Evolutionary conservation across 225 moss, liverwort and hornwort genomes (phyloP).

Genomic region (Takakia lepidozioides): DNA sequence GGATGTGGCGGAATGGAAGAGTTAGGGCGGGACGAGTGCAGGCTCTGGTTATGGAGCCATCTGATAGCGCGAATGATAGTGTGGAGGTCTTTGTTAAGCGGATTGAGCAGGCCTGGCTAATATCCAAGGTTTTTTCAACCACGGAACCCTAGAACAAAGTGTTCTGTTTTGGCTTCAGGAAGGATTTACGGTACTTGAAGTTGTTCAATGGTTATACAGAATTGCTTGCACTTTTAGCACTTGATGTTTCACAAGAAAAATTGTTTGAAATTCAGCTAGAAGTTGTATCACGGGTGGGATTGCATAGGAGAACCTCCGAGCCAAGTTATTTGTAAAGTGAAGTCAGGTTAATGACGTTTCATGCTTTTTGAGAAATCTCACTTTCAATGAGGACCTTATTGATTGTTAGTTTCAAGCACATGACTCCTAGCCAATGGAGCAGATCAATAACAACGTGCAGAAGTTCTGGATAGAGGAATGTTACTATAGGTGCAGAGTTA

Average conservation of each 20-base stretch:
- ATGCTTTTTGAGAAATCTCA: too few relatives aligned
- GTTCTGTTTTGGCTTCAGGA: too few relatives aligned
- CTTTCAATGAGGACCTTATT: too few relatives aligned
- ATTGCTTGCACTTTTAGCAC: not conserved
- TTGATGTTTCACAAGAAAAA: not conserved
- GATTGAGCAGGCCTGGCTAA: conserved; percentile 88
- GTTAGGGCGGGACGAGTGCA: conserved; percentile 43
- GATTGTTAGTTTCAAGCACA: too few relatives aligned
- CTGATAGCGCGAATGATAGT: conserved; percentile 70
- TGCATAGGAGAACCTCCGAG: too few relatives aligned
- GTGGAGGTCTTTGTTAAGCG: conserved; percentile 70
- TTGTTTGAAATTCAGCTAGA: not conserved
- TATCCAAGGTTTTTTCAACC: conserved; percentile 54
- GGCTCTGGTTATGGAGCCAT: conserved; percentile 63
- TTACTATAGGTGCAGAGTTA: too few relatives aligned
- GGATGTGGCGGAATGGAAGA: too few relatives aligned
- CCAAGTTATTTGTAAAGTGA: not conserved
- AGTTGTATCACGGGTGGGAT: too few relatives aligned
- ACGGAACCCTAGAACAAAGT: not conserved
- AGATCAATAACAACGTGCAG: too few relatives aligned
- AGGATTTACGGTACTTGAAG: too few relatives aligned
- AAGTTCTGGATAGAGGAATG: too few relatives aligned
- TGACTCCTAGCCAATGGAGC: too few relatives aligned
- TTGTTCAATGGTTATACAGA: not conserved
- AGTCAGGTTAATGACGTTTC: not conserved